These are phyloP conservation scores for Anthoceros angustus DNA, from an alignment of 225 moss, liverwort and hornwort species.

Conservation along the genomic window DNA sequence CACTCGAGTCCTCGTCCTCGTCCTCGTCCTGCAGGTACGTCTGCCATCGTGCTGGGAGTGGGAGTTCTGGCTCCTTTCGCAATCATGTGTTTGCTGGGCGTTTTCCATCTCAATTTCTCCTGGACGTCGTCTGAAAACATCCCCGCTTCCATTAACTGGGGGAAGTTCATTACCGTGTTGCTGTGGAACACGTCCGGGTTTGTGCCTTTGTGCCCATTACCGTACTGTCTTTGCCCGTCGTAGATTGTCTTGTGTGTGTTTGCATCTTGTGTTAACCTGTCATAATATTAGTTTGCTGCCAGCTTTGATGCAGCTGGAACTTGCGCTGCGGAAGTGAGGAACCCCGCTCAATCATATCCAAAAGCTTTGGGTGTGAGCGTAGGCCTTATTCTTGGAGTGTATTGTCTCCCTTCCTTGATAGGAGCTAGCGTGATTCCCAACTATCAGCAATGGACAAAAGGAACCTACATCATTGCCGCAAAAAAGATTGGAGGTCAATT, in stretches of 20 bases:
- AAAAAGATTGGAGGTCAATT: slow-evolving; percentile 37
- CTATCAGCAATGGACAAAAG: slow-evolving; percentile 19
- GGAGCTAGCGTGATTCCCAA: slow-evolving; percentile 39
- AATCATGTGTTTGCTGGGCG: slow-evolving; percentile 26
- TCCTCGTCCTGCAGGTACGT: slow-evolving; percentile 22
- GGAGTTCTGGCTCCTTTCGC: slow-evolving; percentile 31
- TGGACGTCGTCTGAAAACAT: slow-evolving; percentile 25
- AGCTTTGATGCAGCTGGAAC: slow-evolving; percentile 54
- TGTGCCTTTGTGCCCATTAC: slow-evolving; percentile 2
- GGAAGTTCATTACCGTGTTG: slow-evolving; percentile 40
- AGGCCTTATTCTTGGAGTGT: slow-evolving; percentile 18
- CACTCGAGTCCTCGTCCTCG: too few species aligned
- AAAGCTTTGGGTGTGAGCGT: slow-evolving; percentile 20
- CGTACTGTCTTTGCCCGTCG: neutral
- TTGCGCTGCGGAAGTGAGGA: slow-evolving; percentile 57
- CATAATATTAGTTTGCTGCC: neutral
- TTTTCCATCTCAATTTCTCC: slow-evolving; percentile 35
- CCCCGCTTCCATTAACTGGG: slow-evolving; percentile 16
- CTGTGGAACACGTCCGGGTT: slow-evolving; percentile 70
- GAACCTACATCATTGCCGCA: slow-evolving; percentile 31
- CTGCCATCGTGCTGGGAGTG: slow-evolving; percentile 32
- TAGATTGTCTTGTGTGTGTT: neutral
- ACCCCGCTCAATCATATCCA: slow-evolving; percentile 53
- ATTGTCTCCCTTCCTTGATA: slow-evolving; percentile 27
- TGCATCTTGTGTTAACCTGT: neutral